Percentiles rank a stretch among this genome's conserved stretches.
Conservation (phyloP, 306 rosid species). For the Potentilla sterilis region DNA sequence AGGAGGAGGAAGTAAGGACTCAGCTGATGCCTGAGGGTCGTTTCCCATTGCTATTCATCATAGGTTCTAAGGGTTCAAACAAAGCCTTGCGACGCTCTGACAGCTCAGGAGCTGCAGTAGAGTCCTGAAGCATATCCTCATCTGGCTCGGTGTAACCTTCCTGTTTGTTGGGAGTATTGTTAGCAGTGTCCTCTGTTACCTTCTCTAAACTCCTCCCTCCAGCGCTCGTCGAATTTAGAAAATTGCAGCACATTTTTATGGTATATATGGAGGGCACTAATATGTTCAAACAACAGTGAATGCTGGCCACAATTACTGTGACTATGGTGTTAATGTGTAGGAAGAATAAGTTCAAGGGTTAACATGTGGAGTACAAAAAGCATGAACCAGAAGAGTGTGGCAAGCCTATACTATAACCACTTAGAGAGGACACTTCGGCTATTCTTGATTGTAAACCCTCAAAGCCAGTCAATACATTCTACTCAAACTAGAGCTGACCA, state of each 20-base stretch:
- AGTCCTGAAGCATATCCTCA: conserved; percentile 47
- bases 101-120: conserved; percentile 36
- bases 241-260: conserved; percentile 27
- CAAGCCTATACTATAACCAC: background rate
- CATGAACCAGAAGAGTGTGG: background rate
- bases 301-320: background rate
- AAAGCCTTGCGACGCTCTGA: conserved; percentile 73
- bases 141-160: conserved; percentile 25
- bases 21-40: conserved; percentile 66
- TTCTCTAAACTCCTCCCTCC: conserved; percentile 65
- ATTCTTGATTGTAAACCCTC: background rate
- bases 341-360: background rate
- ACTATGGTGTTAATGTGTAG: background rate
- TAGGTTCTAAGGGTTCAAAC: conserved; percentile 83
- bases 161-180: conserved; percentile 45
- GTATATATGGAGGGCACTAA: conserved; percentile 1
- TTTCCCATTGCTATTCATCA: conserved; percentile 44
- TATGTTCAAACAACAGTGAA: background rate
- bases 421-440: background rate
- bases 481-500: background rate
- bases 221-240: conserved; percentile 54
- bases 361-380: background rate
- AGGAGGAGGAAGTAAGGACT: conserved; percentile 90
- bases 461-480: background rate
- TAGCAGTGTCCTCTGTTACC: conserved; percentile 53